A percentile compares a stretch with the other conserved stretches of the same genome.
Conservation (phyloP, 164 flowering plant species). For the Vitis vinifera region DNA sequence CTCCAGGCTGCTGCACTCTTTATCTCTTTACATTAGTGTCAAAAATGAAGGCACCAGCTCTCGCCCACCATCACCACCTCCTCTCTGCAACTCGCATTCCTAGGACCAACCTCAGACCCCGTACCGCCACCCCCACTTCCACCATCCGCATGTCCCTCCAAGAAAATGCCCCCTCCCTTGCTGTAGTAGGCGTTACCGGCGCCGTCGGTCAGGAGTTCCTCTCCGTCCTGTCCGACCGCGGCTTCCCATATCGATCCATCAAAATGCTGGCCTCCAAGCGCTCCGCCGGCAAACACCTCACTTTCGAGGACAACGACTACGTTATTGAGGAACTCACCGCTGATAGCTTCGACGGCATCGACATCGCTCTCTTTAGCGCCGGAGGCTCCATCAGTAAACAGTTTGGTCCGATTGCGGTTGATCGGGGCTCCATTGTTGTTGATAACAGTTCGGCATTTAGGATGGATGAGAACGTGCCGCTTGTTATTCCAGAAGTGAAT, state of each 20-base stretch:
- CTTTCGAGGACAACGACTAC: slow-evolving; percentile 56
- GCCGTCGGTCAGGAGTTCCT: slow-evolving; percentile 99
- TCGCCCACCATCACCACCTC: slow-evolving; percentile 6
- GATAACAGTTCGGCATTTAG: slow-evolving; percentile 97
- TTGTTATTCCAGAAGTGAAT: slow-evolving; percentile 94
- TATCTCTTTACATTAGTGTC: no score
- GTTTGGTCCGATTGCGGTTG: slow-evolving; percentile 83
- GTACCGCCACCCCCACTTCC: slow-evolving; percentile 9
- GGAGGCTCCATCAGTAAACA: slow-evolving; percentile 92
- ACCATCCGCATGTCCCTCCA: slow-evolving; percentile 56
- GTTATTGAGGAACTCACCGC: slow-evolving; percentile 73
- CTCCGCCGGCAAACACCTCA: slow-evolving; percentile 68
- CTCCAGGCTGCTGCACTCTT: no score
- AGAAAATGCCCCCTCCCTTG: slow-evolving; percentile 77
- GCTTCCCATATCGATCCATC: slow-evolving; percentile 84
- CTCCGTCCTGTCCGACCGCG: slow-evolving; percentile 77
- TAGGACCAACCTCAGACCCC: slow-evolving; percentile 5
- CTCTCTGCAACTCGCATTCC: slow-evolving; percentile 7
- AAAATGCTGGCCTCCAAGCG: slow-evolving; percentile 90
- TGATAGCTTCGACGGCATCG: slow-evolving; percentile 79
- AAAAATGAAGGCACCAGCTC: slow-evolving; percentile 11
- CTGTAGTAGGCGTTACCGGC: slow-evolving; percentile 98
- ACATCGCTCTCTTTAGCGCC: slow-evolving; percentile 93
- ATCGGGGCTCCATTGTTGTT: slow-evolving; percentile 72
- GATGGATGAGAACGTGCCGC: slow-evolving; percentile 81